Percentiles rank a stretch among this genome's conserved stretches.
These are phyloP conservation scores for Irpex sp. DNA, from an alignment of 1,284 basidiomycete species.

Conservation along the genomic window DNA sequence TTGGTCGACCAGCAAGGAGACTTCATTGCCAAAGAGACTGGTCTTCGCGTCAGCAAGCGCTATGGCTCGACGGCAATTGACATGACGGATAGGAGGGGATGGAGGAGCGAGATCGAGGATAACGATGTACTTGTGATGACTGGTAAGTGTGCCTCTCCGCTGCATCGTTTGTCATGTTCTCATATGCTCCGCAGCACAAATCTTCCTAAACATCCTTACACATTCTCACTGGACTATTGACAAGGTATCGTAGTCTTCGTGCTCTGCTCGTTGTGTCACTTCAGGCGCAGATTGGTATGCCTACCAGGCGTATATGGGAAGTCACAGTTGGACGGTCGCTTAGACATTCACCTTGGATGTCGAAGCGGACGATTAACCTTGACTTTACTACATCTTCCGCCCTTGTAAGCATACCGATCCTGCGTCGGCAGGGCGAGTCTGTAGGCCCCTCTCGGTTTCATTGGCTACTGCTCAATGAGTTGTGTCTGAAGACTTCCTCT, in stretches of 20 bases:
- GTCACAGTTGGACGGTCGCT: neutral
- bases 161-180: neutral
- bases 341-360: neutral
- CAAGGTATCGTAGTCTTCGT: constrained; percentile 35
- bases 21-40: constrained; percentile 63
- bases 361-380: neutral
- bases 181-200: constrained; percentile 54
- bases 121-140: constrained; percentile 83
- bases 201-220: constrained; percentile 73
- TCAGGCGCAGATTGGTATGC: neutral
- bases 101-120: constrained; percentile 58
- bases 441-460: too few relatives aligned
- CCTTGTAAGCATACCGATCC: neutral
- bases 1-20: constrained; percentile 78
- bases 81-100: constrained; percentile 60
- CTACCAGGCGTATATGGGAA: neutral
- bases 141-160: constrained; percentile 36
- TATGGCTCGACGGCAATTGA: constrained; percentile 69
- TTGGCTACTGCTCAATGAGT: neutral
- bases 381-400: neutral
- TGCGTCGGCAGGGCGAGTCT: neutral
- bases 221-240: constrained; percentile 77
- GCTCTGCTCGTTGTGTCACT: neutral
- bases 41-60: constrained; percentile 61
- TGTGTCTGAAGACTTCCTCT: neutral